A percentile compares a stretch with the other conserved stretches of the same genome.
These are phyloP conservation scores for Trichoderma citrinoviride DNA, from an alignment of 2,329 filamentous ascomycete genomes.

Conservation along the genomic window DNA sequence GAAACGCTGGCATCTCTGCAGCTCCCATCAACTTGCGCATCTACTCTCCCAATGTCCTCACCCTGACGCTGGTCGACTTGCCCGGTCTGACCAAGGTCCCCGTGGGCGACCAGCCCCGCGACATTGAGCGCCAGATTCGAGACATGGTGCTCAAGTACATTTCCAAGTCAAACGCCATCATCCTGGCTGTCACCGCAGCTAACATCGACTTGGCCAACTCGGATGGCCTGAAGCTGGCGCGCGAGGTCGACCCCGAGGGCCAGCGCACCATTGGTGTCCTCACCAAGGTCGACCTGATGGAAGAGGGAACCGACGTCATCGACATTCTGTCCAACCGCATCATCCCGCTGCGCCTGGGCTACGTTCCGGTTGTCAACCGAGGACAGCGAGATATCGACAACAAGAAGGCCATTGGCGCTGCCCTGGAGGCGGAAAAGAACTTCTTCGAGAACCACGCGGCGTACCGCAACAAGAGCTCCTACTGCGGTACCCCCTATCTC, in stretches of 20 bases:
- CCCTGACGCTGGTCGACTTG: conserved; percentile 92
- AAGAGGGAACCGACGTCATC: conserved; percentile 95
- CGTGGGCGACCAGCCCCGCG: conserved; percentile 91
- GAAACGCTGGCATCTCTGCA: conserved; percentile 94
- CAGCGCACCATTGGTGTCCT: conserved; percentile 97
- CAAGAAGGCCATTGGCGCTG: conserved; percentile 88
- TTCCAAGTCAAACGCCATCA: conserved; percentile 96
- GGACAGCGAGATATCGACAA: conserved; percentile 98
- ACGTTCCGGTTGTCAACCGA: conserved; percentile 96
- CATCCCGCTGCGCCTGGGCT: conserved; percentile 90
- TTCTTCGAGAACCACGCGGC: conserved; percentile 99
- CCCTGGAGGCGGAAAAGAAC: conserved; percentile 89
- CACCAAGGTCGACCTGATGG: conserved; percentile 99
- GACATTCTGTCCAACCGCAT: conserved; percentile 97
- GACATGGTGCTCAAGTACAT: conserved; percentile 99
- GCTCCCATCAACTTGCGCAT: conserved; percentile 97
- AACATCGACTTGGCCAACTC: conserved; percentile 99
- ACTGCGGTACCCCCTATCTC: conserved; percentile 96
- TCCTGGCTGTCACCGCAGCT: conserved; percentile 91
- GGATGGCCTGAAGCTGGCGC: conserved; percentile 90
- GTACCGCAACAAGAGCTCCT: conserved; percentile 96
- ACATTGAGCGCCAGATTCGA: conserved; percentile 93
- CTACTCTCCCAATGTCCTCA: conserved; percentile 97
- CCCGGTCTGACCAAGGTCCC: conserved; percentile 96
- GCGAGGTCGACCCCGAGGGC: conserved; percentile 95